Conservation (phyloP, 495 filamentous ascomycete species). For the Thermochaetoides thermophila region DNA sequence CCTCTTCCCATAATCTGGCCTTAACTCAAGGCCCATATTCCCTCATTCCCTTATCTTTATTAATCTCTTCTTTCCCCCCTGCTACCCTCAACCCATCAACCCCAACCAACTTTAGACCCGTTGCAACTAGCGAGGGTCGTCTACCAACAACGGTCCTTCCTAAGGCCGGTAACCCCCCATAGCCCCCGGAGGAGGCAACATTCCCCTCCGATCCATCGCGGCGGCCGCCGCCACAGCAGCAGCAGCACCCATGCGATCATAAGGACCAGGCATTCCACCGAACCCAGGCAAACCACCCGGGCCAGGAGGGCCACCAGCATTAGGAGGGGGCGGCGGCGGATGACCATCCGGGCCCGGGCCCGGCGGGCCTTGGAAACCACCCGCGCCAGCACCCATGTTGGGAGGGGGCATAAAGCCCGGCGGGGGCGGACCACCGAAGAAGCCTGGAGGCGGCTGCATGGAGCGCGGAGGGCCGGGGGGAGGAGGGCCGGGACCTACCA, state of each 20-base stretch:
- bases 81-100: no score
- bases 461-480: conserved; percentile 19
- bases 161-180: no score
- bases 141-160: no score
- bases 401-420: conserved; percentile 30
- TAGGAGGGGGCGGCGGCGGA: conserved; percentile 5
- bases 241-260: conserved; percentile 3
- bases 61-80: no score
- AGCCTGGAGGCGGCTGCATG: conserved; percentile 36
- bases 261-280: conserved; percentile 4
- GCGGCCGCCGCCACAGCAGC: no score
- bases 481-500: conserved; percentile 21
- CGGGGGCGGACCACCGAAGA: conserved; percentile 28
- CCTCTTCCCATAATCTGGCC: no score
- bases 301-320: conserved; percentile 2
- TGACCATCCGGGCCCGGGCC: conserved; percentile 13
- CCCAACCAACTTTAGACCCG: no score
- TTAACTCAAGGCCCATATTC: no score
- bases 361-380: conserved; percentile 29
- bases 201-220: conserved; percentile 6
- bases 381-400: conserved; percentile 24
- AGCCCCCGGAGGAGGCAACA: conserved; percentile 6
- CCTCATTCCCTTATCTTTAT: no score
- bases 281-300: conserved; percentile 1
- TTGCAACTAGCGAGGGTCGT: no score